A percentile compares a stretch with the other conserved stretches of the same genome.
phyloP scores from a whole-genome alignment of 2,329 filamentous ascomycete genomes.

The Ceratocystis huliohia region DNA sequence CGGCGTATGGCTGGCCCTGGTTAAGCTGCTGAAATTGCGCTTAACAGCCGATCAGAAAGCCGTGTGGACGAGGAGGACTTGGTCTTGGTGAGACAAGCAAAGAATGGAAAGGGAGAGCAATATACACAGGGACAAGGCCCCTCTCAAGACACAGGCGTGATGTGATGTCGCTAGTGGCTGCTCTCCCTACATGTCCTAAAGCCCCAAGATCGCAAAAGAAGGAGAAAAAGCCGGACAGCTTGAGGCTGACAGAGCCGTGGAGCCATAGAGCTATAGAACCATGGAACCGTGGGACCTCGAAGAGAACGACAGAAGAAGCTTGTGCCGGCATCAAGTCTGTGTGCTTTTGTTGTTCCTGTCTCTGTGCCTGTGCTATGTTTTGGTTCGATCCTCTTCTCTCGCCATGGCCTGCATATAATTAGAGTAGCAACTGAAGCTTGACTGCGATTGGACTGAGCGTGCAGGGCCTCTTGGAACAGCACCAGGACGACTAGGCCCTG shows the following conservation, averaged over 20 bases:
- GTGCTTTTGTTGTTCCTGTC: not conserved
- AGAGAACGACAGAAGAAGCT: not conserved
- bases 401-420: not conserved
- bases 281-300: not conserved
- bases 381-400: slow-evolving; percentile 5
- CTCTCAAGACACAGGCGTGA: too few relatives aligned
- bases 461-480: not conserved
- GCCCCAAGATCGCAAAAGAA: too few relatives aligned
- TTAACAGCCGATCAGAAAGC: slow-evolving; percentile 3
- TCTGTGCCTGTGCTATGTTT: not conserved
- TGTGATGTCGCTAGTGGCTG: too few relatives aligned
- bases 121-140: too few relatives aligned
- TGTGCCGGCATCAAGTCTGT: not conserved
- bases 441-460: not conserved
- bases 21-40: not conserved
- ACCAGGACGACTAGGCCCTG: not conserved
- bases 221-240: too few relatives aligned
- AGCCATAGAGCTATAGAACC: too few relatives aligned
- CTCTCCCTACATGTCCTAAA: too few relatives aligned
- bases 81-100: not conserved
- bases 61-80: not conserved
- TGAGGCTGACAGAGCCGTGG: too few relatives aligned
- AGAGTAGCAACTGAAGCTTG: not conserved
- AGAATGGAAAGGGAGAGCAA: too few relatives aligned
- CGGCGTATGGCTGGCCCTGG: not conserved